These are phyloP conservation scores for Pseudonectria buxi DNA, from an alignment of 2,329 filamentous ascomycete genomes.

Conservation along the genomic window DNA sequence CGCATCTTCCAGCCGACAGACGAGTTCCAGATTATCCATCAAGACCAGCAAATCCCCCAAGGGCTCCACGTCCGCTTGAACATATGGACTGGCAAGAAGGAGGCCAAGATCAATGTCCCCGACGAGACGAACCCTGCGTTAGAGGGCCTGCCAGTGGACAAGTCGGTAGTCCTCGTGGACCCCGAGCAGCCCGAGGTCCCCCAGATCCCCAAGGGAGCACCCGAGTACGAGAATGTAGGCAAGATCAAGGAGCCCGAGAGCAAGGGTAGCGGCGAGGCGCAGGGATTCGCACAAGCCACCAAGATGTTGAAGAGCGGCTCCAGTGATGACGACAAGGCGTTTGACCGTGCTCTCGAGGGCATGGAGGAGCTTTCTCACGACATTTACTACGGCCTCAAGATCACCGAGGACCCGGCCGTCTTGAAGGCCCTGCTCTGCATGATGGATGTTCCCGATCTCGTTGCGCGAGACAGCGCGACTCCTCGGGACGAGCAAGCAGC, in stretches of 20 bases:
- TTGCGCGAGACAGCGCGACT: conserved; percentile 19
- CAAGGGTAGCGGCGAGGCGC: conserved; percentile 26
- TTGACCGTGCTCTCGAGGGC: conserved; percentile 47
- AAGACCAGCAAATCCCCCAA: conserved; percentile 58
- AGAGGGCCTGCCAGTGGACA: conserved; percentile 46
- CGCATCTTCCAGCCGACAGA: conserved; percentile 56
- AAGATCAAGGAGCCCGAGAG: conserved; percentile 46
- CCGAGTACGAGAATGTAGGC: conserved; percentile 50
- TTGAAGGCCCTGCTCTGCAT: conserved; percentile 52
- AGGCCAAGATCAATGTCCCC: conserved; percentile 60
- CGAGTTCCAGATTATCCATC: conserved; percentile 55
- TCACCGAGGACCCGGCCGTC: conserved; percentile 48
- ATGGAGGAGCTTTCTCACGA: conserved; percentile 62
- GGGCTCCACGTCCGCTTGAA: conserved; percentile 63
- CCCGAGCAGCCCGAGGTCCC: conserved; percentile 30
- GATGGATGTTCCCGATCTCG: conserved; percentile 30
- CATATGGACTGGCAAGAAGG: conserved; percentile 55
- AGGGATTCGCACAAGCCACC: conserved; percentile 36
- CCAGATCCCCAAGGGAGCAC: conserved; percentile 42
- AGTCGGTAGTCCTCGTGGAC: conserved; percentile 50
- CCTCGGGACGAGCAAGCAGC: conserved; percentile 47
- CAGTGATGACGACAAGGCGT: conserved; percentile 23
- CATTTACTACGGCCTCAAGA: conserved; percentile 61
- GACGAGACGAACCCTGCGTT: conserved; percentile 41
- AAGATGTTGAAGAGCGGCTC: conserved; percentile 41